Evolutionary conservation across 2,329 filamentous ascomycete species (phyloP).

Genomic region (Penicillium psychrosexuale): DNA sequence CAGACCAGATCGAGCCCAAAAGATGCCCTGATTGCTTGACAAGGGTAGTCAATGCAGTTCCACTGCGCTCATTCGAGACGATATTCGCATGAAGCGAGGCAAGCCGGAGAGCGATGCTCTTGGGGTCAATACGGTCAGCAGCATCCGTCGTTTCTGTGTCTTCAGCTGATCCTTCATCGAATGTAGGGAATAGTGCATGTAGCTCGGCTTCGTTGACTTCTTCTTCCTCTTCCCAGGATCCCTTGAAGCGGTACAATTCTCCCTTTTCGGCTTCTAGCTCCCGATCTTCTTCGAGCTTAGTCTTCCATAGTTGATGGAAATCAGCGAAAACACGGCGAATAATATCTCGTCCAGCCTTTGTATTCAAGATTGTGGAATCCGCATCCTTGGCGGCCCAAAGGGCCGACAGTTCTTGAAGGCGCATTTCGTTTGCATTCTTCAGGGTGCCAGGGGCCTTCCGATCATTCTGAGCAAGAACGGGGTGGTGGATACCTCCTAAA

Average conservation of each 20-base stretch:
- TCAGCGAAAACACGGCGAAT: slow-evolving; percentile 66
- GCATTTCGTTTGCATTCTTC: slow-evolving; percentile 33
- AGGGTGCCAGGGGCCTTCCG: slow-evolving; percentile 10
- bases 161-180: slow-evolving; percentile 54
- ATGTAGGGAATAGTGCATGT: slow-evolving; percentile 76
- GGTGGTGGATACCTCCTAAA: slow-evolving; percentile 31
- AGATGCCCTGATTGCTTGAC: slow-evolving; percentile 35
- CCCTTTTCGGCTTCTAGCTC: slow-evolving; percentile 69
- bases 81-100: slow-evolving; percentile 57
- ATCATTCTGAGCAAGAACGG: slow-evolving; percentile 13
- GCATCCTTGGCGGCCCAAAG: slow-evolving; percentile 35
- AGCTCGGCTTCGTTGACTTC: slow-evolving; percentile 72
- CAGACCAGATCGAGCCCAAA: slow-evolving; percentile 36
- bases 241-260: slow-evolving; percentile 80
- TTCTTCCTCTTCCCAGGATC: slow-evolving; percentile 72
- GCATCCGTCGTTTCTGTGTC: slow-evolving; percentile 26
- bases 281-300: slow-evolving; percentile 71
- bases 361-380: slow-evolving; percentile 39
- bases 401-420: slow-evolving; percentile 39
- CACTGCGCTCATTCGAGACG: slow-evolving; percentile 32
- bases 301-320: slow-evolving; percentile 78
- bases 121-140: slow-evolving; percentile 43
- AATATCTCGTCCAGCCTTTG: slow-evolving; percentile 47
- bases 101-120: slow-evolving; percentile 59
- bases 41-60: slow-evolving; percentile 31